phyloP scores from a whole-genome alignment of 768 basidiomycete genomes.

The Naganishia vishniacii region DNA sequence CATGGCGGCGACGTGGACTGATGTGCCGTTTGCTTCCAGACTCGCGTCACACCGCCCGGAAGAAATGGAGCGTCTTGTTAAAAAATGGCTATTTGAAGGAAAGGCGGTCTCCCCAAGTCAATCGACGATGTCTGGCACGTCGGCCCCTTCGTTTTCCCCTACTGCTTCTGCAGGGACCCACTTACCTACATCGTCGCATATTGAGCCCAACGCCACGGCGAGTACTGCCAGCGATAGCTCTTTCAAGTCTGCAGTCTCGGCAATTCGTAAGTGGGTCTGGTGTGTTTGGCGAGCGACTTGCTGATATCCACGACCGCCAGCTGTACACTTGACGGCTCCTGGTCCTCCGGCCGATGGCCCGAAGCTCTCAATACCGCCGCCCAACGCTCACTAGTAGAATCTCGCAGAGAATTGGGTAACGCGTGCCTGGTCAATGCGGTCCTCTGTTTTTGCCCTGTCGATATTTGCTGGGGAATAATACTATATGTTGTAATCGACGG shows the following conservation, averaged over 20 bases:
- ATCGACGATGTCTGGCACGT: slow-evolving; percentile 3
- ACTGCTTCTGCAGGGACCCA: no score
- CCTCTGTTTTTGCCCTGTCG: no score
- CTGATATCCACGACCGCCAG: slow-evolving; percentile 8
- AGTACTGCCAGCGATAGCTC: background rate
- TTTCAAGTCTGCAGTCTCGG: background rate
- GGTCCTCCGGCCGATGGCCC: slow-evolving; percentile 40
- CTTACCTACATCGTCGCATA: background rate
- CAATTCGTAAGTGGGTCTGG: background rate
- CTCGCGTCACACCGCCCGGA: slow-evolving; percentile 53
- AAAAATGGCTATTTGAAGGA: slow-evolving; percentile 66
- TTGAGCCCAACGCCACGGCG: background rate
- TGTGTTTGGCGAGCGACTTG: background rate
- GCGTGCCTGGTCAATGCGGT: no score
- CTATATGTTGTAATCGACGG: no score
- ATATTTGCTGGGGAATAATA: no score
- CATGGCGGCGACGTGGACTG: slow-evolving; percentile 51
- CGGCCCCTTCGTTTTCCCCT: slow-evolving; percentile 5
- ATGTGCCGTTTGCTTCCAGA: slow-evolving; percentile 23
- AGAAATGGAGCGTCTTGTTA: slow-evolving; percentile 61
- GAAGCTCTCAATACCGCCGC: slow-evolving; percentile 24
- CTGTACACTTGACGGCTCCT: slow-evolving; percentile 31
- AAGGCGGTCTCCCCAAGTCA: slow-evolving; percentile 7
- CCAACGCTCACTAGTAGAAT: background rate
- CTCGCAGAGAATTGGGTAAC: no score